These are phyloP conservation scores for Straminergon stramineum DNA, from an alignment of 225 moss, liverwort and hornwort genomes.

Conservation along the genomic window DNA sequence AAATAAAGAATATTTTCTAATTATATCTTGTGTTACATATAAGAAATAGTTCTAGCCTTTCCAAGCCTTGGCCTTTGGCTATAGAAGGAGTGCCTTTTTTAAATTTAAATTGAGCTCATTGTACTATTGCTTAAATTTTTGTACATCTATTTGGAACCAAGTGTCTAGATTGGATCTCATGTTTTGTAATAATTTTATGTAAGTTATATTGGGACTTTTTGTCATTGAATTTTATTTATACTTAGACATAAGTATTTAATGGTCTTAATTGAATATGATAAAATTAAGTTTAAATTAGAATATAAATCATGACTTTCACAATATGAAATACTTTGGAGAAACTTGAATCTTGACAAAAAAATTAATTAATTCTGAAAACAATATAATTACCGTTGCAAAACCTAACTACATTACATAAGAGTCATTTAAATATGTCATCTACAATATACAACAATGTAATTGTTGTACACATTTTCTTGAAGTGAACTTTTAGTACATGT, in stretches of 20 bases:
- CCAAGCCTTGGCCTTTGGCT: background rate
- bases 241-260: background rate
- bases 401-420: background rate
- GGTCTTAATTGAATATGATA: background rate
- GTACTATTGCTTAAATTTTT: background rate
- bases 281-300: background rate
- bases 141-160: background rate
- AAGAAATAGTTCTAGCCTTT: background rate
- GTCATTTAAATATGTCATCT: background rate
- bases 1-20: background rate
- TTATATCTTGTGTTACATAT: background rate
- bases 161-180: background rate
- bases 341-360: background rate
- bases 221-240: background rate
- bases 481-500: background rate
- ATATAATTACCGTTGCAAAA: background rate
- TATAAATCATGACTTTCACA: too few relatives aligned
- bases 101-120: background rate
- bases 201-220: background rate
- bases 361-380: background rate
- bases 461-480: background rate
- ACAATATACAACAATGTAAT: background rate
- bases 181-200: background rate
- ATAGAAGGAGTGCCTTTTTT: background rate
- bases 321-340: background rate